These are phyloP conservation scores for Anacardium occidentale DNA, from an alignment of 345 rosid genomes.

Conservation along the genomic window DNA sequence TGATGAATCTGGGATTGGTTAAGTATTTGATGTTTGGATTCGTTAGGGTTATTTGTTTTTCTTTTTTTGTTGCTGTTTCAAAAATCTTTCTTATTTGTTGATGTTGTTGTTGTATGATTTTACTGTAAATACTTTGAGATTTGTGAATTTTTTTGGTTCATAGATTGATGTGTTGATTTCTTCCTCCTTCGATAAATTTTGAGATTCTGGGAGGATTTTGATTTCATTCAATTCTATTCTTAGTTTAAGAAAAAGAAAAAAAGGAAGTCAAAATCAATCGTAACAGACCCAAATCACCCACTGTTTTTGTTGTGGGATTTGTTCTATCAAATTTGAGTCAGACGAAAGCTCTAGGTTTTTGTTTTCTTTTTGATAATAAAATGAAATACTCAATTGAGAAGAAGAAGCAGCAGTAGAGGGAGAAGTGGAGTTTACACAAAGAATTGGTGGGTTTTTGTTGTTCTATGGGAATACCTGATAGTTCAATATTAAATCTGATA, in stretches of 20 bases:
- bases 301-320: conserved; percentile 57
- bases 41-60: conserved; percentile 1
- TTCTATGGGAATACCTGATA: conserved; percentile 80
- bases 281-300: conserved; percentile 40
- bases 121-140: conserved; percentile 39
- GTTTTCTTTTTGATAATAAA: conserved; percentile 5
- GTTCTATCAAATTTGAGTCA: conserved; percentile 17
- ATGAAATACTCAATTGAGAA: conserved; percentile 24
- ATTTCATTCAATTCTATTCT: conserved; percentile 16
- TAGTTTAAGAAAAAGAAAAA: not conserved
- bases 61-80: conserved; percentile 4
- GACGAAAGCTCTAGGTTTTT: conserved; percentile 26
- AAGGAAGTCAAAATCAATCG: conserved; percentile 20
- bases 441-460: conserved; percentile 36
- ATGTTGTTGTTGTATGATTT: conserved; percentile 9
- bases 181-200: conserved; percentile 44
- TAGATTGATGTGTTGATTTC: conserved; percentile 16
- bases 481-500: conserved; percentile 65
- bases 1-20: conserved; percentile 46
- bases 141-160: conserved; percentile 22
- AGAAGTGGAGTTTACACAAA: conserved; percentile 27
- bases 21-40: conserved; percentile 7
- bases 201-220: conserved; percentile 42
- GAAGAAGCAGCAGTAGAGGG: conserved; percentile 4
- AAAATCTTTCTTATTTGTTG: not conserved